phyloP scores from a whole-genome alignment of 495 filamentous ascomycete genomes.

The Penicillium pulvis region DNA sequence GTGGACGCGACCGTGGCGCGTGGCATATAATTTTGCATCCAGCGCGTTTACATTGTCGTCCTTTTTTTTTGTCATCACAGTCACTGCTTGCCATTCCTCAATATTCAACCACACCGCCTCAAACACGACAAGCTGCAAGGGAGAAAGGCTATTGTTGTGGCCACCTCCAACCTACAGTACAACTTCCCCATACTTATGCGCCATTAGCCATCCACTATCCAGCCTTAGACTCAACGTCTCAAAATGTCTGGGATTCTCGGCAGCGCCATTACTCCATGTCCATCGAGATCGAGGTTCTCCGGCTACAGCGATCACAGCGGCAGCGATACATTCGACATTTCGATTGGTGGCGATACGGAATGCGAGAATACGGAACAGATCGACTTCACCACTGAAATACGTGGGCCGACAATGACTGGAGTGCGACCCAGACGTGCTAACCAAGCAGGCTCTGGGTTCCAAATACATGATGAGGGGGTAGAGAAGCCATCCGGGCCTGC shows the following conservation, averaged over 20 bases:
- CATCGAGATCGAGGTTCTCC: constrained; percentile 26
- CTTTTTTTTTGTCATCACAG: neutral
- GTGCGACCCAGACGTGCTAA: constrained; percentile 36
- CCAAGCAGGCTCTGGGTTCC: constrained; percentile 29
- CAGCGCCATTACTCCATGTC: constrained; percentile 33
- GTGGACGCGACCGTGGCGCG: constrained; percentile 12
- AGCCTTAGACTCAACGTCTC: neutral
- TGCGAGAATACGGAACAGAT: constrained; percentile 37
- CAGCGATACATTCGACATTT: constrained; percentile 27
- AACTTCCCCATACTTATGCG: constrained; percentile 5
- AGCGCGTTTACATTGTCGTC: neutral
- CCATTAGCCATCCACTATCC: constrained; percentile 3
- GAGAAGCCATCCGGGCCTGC: constrained; percentile 16
- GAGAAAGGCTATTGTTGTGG: neutral
- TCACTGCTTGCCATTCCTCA: neutral
- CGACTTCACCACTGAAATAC: constrained; percentile 43
- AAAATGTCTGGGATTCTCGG: constrained; percentile 33
- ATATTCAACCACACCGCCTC: constrained; percentile 20
- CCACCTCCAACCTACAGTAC: neutral
- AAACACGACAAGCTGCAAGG: constrained; percentile 21
- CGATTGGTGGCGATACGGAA: constrained; percentile 25
- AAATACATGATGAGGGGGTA: constrained; percentile 37
- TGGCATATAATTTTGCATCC: neutral
- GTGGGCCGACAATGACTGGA: constrained; percentile 28
- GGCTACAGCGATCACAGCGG: constrained; percentile 18